Conservation (phyloP, 768 basidiomycete genomes). For the Boletus pseudo-olivaceus region DNA sequence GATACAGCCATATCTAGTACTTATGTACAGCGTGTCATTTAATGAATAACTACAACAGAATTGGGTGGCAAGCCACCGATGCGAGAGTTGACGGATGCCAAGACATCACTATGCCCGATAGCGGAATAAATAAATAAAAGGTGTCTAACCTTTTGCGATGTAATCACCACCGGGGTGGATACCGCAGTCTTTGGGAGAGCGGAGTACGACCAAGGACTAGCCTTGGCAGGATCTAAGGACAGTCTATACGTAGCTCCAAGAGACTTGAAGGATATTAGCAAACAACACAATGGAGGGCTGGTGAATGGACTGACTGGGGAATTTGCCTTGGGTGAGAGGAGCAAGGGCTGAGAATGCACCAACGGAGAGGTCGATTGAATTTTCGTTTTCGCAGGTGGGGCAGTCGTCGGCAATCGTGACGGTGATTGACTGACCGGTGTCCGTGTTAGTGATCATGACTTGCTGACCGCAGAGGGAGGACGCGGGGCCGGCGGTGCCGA, state of each 20-base stretch:
- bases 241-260: constrained; percentile 25
- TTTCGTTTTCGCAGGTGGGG: constrained; percentile 63
- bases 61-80: constrained; percentile 11
- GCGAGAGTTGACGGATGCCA: constrained; percentile 1
- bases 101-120: constrained; percentile 17
- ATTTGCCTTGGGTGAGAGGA: constrained; percentile 44
- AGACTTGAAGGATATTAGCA: constrained; percentile 21
- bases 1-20: not conserved
- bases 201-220: constrained; percentile 17
- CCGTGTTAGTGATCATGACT: constrained; percentile 63
- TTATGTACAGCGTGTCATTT: not conserved
- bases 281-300: not conserved
- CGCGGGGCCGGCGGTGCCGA: constrained; percentile 42
- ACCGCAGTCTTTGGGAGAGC: constrained; percentile 6
- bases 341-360: constrained; percentile 65
- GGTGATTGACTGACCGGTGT: constrained; percentile 45
- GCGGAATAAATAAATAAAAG: constrained; percentile 6
- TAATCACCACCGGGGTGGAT: constrained; percentile 43
- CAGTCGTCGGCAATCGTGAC: constrained; percentile 78
- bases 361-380: constrained; percentile 73
- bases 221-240: constrained; percentile 10
- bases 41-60: constrained; percentile 5
- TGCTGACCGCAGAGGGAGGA: constrained; percentile 64
- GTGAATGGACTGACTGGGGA: constrained; percentile 47
- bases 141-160: constrained; percentile 5